phyloP scores from a whole-genome alignment of 352 stramenopile species.

The Pythium periplocum region DNA sequence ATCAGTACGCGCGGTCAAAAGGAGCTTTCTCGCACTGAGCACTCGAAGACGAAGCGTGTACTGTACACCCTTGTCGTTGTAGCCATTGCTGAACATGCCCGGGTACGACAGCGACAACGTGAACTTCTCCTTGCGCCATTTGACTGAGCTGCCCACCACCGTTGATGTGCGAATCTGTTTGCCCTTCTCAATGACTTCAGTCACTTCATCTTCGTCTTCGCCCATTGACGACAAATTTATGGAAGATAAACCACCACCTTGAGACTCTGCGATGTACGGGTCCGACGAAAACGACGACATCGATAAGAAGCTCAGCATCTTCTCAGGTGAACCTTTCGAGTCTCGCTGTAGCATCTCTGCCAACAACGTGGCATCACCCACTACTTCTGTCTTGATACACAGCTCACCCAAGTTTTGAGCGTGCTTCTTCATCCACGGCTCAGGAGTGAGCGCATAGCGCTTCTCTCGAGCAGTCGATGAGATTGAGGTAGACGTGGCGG shows the following conservation, averaged over 20 bases:
- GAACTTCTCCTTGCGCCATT: slow-evolving; percentile 64
- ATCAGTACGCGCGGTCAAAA: too few species aligned
- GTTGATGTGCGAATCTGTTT: slow-evolving; percentile 39
- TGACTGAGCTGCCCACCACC: slow-evolving; percentile 20
- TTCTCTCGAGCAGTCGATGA: slow-evolving; percentile 40
- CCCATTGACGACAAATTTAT: background rate
- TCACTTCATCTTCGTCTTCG: slow-evolving; percentile 43
- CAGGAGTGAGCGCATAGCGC: slow-evolving; percentile 47
- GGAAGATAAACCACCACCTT: slow-evolving; percentile 7
- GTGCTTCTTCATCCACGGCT: slow-evolving; percentile 73
- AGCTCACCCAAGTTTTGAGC: slow-evolving; percentile 49
- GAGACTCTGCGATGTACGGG: slow-evolving; percentile 16
- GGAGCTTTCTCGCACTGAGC: slow-evolving; percentile 31
- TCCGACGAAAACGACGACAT: slow-evolving; percentile 49
- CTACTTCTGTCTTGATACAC: slow-evolving; percentile 61
- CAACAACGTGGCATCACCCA: slow-evolving; percentile 46
- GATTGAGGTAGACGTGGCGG: slow-evolving; percentile 49
- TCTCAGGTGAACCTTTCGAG: slow-evolving; percentile 28
- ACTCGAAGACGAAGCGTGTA: slow-evolving; percentile 47
- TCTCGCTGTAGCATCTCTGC: slow-evolving; percentile 46
- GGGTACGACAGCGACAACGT: slow-evolving; percentile 57
- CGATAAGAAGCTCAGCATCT: slow-evolving; percentile 48
- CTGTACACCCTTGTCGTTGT: slow-evolving; percentile 19
- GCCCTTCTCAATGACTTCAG: slow-evolving; percentile 32
- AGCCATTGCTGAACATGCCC: slow-evolving; percentile 46